phyloP scores from a whole-genome alignment of 768 basidiomycete species.

The Russula compacta region DNA sequence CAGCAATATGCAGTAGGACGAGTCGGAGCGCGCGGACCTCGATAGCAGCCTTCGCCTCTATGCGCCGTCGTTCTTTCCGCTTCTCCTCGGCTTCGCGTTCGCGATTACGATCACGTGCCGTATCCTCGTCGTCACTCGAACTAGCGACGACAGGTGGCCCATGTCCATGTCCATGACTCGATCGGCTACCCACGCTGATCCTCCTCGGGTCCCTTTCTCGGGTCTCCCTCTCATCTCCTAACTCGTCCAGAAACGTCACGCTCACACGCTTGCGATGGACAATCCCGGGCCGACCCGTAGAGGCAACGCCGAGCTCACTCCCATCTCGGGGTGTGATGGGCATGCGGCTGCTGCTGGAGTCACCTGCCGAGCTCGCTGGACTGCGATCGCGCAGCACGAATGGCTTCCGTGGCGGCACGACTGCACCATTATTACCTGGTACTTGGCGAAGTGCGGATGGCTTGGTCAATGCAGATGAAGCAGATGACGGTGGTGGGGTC shows the following conservation, averaged over 20 bases:
- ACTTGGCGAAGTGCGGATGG: background rate
- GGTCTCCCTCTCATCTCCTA: conserved; percentile 23
- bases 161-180: background rate
- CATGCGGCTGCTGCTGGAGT: conserved; percentile 67
- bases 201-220: conserved; percentile 24
- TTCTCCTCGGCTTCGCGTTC: conserved; percentile 38
- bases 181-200: conserved; percentile 6
- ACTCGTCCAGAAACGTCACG: conserved; percentile 59
- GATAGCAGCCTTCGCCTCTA: conserved; percentile 80
- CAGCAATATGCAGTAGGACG: background rate
- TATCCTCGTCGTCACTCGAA: conserved; percentile 7
- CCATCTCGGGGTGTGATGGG: conserved; percentile 76
- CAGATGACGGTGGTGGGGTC: background rate
- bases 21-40: conserved; percentile 50
- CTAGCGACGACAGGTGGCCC: background rate
- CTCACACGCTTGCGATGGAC: conserved; percentile 47
- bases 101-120: background rate
- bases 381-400: conserved; percentile 55
- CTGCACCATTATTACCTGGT: background rate
- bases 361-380: conserved; percentile 78
- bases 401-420: conserved; percentile 35
- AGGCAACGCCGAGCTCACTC: conserved; percentile 41
- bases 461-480: background rate
- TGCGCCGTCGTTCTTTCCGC: conserved; percentile 64
- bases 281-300: conserved; percentile 22